phyloP scores from a whole-genome alignment of 2,329 filamentous ascomycete species.

The Colletotrichum sp. region DNA sequence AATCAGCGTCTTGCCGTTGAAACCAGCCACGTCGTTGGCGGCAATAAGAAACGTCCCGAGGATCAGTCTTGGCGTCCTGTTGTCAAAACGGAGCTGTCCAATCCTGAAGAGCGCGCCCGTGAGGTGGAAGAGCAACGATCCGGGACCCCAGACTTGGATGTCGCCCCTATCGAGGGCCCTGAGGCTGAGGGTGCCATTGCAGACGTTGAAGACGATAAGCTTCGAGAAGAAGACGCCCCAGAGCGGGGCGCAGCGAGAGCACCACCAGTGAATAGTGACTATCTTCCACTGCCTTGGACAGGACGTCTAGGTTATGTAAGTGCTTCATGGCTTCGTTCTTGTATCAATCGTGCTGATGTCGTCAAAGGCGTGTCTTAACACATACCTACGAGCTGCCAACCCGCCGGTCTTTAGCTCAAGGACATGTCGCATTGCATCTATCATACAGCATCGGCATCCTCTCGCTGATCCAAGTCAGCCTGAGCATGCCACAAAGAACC shows the following conservation, averaged over 20 bases:
- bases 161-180: slow-evolving; percentile 24
- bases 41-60: background rate
- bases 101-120: slow-evolving; percentile 5
- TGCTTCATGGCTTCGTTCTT: background rate
- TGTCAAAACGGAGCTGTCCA: background rate
- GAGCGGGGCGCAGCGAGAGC: slow-evolving; percentile 54
- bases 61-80: background rate
- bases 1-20: slow-evolving; percentile 53
- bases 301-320: slow-evolving; percentile 87
- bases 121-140: slow-evolving; percentile 5
- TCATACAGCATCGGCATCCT: slow-evolving; percentile 86
- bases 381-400: slow-evolving; percentile 81
- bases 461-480: slow-evolving; percentile 76
- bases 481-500: slow-evolving; percentile 83
- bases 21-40: slow-evolving; percentile 35
- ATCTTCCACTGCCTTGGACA: slow-evolving; percentile 87
- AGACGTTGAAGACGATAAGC: slow-evolving; percentile 21
- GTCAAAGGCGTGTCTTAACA: slow-evolving; percentile 81
- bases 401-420: slow-evolving; percentile 89
- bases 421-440: slow-evolving; percentile 89
- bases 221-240: slow-evolving; percentile 23
- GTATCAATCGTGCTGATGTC: background rate
- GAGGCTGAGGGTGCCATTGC: slow-evolving; percentile 25
- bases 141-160: slow-evolving; percentile 18
- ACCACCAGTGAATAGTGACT: slow-evolving; percentile 82